Evolutionary conservation across 1,139 yeast genomes (phyloP), one percentile per base, ranked within the genome.

Genomic region (Candida gigantensis): DNA sequence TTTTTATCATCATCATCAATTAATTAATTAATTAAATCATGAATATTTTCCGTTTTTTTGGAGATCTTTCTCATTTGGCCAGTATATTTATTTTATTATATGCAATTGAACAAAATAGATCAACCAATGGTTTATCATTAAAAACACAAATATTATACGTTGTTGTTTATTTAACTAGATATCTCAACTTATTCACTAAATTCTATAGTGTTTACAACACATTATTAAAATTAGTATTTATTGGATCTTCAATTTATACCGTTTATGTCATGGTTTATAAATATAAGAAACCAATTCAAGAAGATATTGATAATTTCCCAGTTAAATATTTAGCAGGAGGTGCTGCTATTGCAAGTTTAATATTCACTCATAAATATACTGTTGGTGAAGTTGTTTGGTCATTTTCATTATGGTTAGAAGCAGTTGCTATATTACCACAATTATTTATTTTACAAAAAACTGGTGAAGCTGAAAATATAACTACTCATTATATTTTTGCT

Each of bases 401-500:
- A 18, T 87, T 84, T 52, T 80, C 88, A 10, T 58, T 84, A 35
- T 87, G 95, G 95, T 73, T 92, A 37, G 98, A 92, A 62, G 77
- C 92, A 30, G 87, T 87, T 32, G 95, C 96, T 12, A 88, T 92
- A 40, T 64, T 92, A 42, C 98, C 98, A 4, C 98, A 92, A 62
- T 70, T 92, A 57, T 89, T 82, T 60, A 79, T 92, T 76, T 72
- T 92, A 43, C 96, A 90, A 56, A 83, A 86, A 49, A 81, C 94
- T 2, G 97, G 97, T 11, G 85, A 85, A 53, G 94, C 97, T 2
- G 86, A 85, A 58, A 77, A 85, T 44, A 70, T 92, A 53, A 92
- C 97, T 11, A 77, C 85, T 36, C 97, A 92, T 60, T 92, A 92
- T 61, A 87, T 92, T 46, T 89, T 90, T 60, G 96, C 97, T 2